Base-by-base conservation (phyloP, 768 basidiomycete species). In the Lentinus brumalis region DNA sequence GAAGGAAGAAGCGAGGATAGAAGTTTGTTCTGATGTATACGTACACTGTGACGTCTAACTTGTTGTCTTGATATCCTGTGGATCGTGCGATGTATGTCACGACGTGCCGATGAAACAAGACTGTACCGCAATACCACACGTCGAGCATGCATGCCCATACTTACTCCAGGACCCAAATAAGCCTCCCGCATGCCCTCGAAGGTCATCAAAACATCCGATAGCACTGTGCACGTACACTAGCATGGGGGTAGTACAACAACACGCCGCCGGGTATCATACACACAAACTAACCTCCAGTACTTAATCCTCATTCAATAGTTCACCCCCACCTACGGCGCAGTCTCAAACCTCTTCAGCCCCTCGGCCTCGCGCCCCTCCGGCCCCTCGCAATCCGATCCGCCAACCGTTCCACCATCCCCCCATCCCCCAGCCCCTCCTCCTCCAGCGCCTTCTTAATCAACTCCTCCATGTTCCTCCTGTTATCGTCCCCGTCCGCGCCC, bases 331-430 rank as follows among this genome's bases (percentile, higher is more conserved):
- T 47, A 57, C 31, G 62, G 63, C 31, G 83, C 75, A 21, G 86
- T 88, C 58, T 85, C 88, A 67, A 83, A 82, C 69, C 88, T 79
- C 79, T 87, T 91, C 70, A 89, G 73, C 47, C 81, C 29, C 73
- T 69, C 14, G 84, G 85, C 63, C 81, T 73, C 52, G 77, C 80
- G 14, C 78, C 74, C 60, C 69, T 74, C 64, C 83, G 74, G 35
- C 80, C 83, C 53, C 79, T 76, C 35, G 89, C 85, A 64, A 89
- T 82, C 66, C 77, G 75, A 46, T 88, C 87, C 60, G 87, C 87
- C 57, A 90, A 70, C 64, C 79, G 74, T 67, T 89, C 88, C 18
- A 86, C 82, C 35, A 82, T 76, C 50, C 77, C 82, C 0, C 78
- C 80, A 10, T 80, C 83, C 4, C 76, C 79, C 42, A 67, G 54